Evolutionary conservation across 2,329 filamentous ascomycete species (phyloP), one percentile per base, ranked within the genome.

Genomic region (Eurotiales sp.): DNA sequence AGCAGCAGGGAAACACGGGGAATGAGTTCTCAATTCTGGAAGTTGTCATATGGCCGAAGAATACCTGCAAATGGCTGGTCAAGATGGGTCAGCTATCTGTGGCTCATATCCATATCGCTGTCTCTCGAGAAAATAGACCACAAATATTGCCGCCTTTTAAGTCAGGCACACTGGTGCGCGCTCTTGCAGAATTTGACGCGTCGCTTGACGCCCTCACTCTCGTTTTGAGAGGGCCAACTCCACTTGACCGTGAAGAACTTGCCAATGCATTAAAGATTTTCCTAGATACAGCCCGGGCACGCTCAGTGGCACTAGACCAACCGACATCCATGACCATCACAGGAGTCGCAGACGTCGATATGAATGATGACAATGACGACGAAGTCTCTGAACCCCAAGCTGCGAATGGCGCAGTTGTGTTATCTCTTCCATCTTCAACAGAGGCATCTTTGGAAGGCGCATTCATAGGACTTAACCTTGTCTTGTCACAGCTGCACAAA

Each of bases 11-110:
- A 11, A 63, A 65, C 32, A 57, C 66, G 2, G 56, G 58, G 25
- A 60, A 60, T 23, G 61, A 59, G 12, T 55, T 59, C 8, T 61
- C 58, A 46, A 64, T 58, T 42, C 58, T 72, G 12, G 61, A 56
- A 15, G 58, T 71, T 50, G 58, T 54, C 4, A 54, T 73, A n/a
- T 70, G 70, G 61, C 71, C 72, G 3, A 55, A 59, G 4, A 55
- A 56, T 14, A 72, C 70, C 8, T 71, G 72, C 46, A 55, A 67
- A 27, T 76, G 72, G 72, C 64, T 77, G 11, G 64, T 72, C 41
- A 56, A 64, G 11, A 52, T 65, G 7, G 69, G 72, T 15, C 63
- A 72, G 23, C 51, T 77, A 3, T 70, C 64, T 14, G 50, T 60
- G 7, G 65, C 64, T 44, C 71, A 69, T n/a, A 62, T 76, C 25